Evolutionary conservation across 805 yeast genomes (phyloP), one percentile per base, ranked within the genome.

Genomic region (Lipomyces spencermartinsiae): DNA sequence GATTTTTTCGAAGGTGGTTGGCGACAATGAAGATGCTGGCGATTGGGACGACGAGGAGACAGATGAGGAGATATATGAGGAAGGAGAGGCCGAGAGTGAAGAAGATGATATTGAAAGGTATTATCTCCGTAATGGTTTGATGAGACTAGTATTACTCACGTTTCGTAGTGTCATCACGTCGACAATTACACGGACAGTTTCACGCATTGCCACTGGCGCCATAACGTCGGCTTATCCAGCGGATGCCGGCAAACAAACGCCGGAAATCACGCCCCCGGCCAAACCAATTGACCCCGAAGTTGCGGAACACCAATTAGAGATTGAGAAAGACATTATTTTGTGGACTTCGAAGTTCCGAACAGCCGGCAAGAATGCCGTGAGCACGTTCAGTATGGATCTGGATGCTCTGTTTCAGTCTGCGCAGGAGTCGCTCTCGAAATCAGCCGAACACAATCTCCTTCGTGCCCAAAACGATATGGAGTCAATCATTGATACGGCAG

Each of bases 341-440:
- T 69, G 72, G 72, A 62, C 59, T 31, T 53, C 54, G 19, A 68
- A 62, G 39, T 69, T 69, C 58, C 53, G 65, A 10, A 35, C 56
- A 12, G 68, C 72, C 7, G 72, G 72, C n/a, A 69, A 69, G 58
- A 35, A 59, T 3, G 72, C 72, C 1, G 65, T 69, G 9, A 57
- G 66, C n/a, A 61, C 64, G 7, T 58, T 69, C 14, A 60, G 59
- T 6, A 56, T 58, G 25, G 69, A 67, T 8, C 57, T 69, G 10
- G 71, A 63, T 56, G 61, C 58, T 14, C 46, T 19, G 25, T 16
- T 19, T 53, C 57, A 37, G 3, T 54, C 29, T 14, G 56, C 67
- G 10, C 61, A 59, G 19, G 16, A 7, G 14, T 33, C 34, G 22
- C 57, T 66, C 25, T 34, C 31, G 31, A 46, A 19, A 8, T n/a